A percentile compares a stretch with the other conserved stretches of the same genome.
Conservation (phyloP, 2,329 filamentous ascomycete species). For the Venturia pyrina region DNA sequence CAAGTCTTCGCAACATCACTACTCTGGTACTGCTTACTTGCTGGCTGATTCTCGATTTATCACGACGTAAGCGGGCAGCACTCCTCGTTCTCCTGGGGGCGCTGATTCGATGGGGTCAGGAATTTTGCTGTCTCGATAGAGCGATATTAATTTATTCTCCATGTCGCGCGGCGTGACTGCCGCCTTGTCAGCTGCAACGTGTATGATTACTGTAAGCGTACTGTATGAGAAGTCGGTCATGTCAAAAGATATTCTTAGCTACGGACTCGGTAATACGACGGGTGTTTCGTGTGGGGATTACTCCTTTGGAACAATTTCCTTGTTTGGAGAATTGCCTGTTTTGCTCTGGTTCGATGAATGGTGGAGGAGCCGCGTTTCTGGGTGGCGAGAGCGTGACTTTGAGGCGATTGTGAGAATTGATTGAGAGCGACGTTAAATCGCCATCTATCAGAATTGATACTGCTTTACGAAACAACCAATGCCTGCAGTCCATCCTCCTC, state of each 20-base stretch:
- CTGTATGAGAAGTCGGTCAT: background rate
- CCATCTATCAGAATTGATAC: too few species aligned
- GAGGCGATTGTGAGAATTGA: too few species aligned
- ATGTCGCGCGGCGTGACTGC: background rate
- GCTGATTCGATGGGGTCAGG: background rate
- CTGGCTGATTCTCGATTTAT: background rate
- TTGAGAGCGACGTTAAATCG: too few species aligned
- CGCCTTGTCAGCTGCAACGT: background rate
- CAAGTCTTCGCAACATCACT: background rate
- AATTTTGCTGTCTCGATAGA: background rate
- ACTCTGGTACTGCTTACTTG: background rate
- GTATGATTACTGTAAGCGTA: background rate
- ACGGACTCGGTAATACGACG: background rate
- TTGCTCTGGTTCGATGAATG: background rate
- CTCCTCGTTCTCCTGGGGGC: background rate
- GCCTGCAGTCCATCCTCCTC: too few species aligned
- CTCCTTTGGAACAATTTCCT: constrained; percentile 1
- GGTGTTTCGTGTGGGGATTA: background rate
- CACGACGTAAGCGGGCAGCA: background rate
- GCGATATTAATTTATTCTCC: background rate
- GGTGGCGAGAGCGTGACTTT: too few species aligned
- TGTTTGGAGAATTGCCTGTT: constrained; percentile 6
- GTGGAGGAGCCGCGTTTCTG: too few species aligned
- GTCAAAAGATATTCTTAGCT: background rate
- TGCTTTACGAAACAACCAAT: too few species aligned